A percentile compares a stretch with the other conserved stretches of the same genome.
Evolutionary conservation across 257 asterid species (phyloP).

Genomic region (Cordia subcordata): DNA sequence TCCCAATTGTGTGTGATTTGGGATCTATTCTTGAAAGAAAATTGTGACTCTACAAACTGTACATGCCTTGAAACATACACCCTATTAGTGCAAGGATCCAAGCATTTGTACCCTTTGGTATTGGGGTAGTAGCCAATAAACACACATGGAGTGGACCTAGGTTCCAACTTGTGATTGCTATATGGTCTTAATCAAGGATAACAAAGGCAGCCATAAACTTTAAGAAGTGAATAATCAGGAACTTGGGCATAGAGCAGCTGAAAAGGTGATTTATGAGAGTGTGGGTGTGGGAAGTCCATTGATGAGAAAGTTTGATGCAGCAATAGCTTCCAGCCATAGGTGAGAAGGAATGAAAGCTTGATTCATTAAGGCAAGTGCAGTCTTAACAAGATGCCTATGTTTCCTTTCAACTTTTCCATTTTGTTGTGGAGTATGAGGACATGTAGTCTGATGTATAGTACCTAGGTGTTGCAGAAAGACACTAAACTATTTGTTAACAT

Average conservation of each 20-base stretch:
- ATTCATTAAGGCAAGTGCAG: no score
- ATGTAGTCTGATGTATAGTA: neutral
- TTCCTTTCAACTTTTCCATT: no score
- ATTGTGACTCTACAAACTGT: neutral
- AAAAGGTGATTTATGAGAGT: neutral
- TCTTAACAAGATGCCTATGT: no score
- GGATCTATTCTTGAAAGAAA: neutral
- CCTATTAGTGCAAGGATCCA: neutral
- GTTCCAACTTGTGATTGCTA: no score
- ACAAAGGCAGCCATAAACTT: neutral
- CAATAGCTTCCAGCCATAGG: no score
- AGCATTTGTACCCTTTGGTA: neutral
- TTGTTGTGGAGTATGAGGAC: constrained; percentile 2
- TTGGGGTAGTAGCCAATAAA: neutral
- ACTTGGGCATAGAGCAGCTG: neutral
- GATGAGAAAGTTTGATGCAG: no score
- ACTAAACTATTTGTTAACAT: neutral
- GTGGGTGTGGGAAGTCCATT: neutral
- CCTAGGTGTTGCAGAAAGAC: neutral
- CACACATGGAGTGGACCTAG: neutral
- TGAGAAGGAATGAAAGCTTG: no score
- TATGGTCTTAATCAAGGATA: no score
- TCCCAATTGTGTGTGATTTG: no score
- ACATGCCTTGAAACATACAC: neutral
- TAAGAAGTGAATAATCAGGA: neutral